These are phyloP conservation scores for Ceratobasidium sp. DNA, from an alignment of 1,284 basidiomycete species.

Conservation along the genomic window DNA sequence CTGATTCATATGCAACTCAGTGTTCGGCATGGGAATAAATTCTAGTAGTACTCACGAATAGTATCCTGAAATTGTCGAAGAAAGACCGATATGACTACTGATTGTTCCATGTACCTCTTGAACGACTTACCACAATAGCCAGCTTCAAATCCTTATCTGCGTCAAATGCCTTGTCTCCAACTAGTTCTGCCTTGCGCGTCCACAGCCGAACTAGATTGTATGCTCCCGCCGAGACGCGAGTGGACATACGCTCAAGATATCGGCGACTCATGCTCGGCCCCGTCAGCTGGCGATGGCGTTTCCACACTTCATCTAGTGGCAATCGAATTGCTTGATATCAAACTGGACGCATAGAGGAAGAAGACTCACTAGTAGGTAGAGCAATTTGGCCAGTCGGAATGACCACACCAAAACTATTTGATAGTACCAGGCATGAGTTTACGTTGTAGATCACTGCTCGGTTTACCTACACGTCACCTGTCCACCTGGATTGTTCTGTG, in stretches of 20 bases:
- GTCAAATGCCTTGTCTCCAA: constrained; percentile 9
- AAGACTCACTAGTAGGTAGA: constrained; percentile 27
- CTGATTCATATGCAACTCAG: too few species aligned
- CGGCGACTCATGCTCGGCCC: constrained; percentile 35
- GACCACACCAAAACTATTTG: constrained; percentile 21
- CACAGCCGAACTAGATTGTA: constrained; percentile 9
- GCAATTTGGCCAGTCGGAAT: constrained; percentile 20
- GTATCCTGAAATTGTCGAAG: background rate
- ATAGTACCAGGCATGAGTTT: background rate
- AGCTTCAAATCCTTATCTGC: constrained; percentile 25
- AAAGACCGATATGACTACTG: too few species aligned
- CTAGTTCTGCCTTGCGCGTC: background rate
- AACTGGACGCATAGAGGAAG: too few species aligned
- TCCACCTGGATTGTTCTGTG: constrained; percentile 21
- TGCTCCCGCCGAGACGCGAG: background rate
- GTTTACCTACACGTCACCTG: constrained; percentile 15
- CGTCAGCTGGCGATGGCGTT: constrained; percentile 21
- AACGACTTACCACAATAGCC: constrained; percentile 31
- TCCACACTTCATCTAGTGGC: background rate
- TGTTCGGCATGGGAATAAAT: too few species aligned
- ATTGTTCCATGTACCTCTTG: too few species aligned
- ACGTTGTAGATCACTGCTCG: too few species aligned
- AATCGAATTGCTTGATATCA: background rate
- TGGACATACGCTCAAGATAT: constrained; percentile 28
- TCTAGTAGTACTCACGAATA: constrained; percentile 19